Base-by-base conservation (phyloP, 208 protist genomes). In the Eutreptiella sp. region DNA sequence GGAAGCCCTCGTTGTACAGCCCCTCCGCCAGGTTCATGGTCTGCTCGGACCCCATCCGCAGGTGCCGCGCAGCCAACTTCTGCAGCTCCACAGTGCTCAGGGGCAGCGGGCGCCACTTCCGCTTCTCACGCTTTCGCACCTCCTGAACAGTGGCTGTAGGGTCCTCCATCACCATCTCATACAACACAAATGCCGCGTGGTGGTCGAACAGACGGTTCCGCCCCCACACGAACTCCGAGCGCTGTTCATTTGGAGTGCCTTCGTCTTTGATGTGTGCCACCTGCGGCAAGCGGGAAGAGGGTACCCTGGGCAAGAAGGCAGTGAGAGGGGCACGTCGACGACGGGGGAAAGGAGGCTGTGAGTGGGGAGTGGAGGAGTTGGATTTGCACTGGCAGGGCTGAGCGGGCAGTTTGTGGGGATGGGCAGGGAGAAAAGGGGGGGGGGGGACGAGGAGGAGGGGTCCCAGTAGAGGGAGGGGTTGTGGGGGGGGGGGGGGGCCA, bases 21-120 rank as follows among this genome's bases (percentile, higher is more conserved):
- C 70, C 75, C 77, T 94, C 86, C 4, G 87, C 84, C 41, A 95
- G 66, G 11, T 75, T 66, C 96, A 99, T 99, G 46, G 93, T 94
- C 32, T 88, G 59, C 54, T 94, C 83, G 3, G 93, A 90, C 7
- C 79, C 64, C 1, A 98, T 88, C 38, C 69, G 74, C 7, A 99
- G 76, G 54, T 96, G 92, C 11, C 70, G 77, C 11, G 93, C 77
- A 21, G 87, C 90, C 0, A 93, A 53, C 53, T 97, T 98, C 66
- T 98, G 94, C 35, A 99, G 42, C 53, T 92, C 84, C n/a, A 99
- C 94, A 0, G 97, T 99, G 23, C 88, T 85, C 7, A 99, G 72
- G 0, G 96, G 96, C 9, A 94, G 60, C 1, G 96, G 97, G 29
- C 70, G 59, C 67, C 57, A 73, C 32, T 75, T 79, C 3, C 42